Base-by-base conservation (phyloP, 139 green algal genomes). In the Chlorella sp. region DNA sequence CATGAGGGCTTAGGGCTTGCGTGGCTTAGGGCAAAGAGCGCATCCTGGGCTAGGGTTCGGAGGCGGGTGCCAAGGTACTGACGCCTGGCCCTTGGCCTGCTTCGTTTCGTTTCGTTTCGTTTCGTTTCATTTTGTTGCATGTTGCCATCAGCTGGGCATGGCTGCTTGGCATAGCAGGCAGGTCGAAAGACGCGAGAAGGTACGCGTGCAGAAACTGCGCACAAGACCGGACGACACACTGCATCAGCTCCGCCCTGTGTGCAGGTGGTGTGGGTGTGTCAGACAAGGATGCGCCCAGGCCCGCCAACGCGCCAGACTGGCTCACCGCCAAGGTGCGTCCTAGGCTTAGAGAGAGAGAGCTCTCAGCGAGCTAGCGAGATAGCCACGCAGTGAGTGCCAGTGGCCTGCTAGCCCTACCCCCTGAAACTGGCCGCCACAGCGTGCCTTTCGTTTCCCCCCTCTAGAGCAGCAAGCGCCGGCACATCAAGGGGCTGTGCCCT, bases 241-340 rank as follows among this genome's bases (percentile, higher is more conserved):
- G n/a, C n/a, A n/a, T n/a, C n/a, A n/a, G 42, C 17, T 55, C 42
- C 23, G n/a, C n/a, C 20, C 59, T 10, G 4, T 30, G 23, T 64
- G 59, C 62, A 68, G 62, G 62, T 35, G 62, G 62, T 26, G 32
- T 70, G 33, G 31, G 64, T 29, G 33, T 70, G 32, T 5, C 32
- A 34, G 64, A 78, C 27, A 73, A 73, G 49, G 65, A 75, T 14
- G 67, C 72, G n/a, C 29, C 49, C 2, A 31, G 34, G 31, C 73
- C 65, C 27, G 31, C 36, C 3, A 3, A 32, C 35, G 30, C 36
- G 55, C 42, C 42, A 24, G 72, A 80, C n/a, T 87, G 81, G 81
- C 49, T 87, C n/a, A 75, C 49, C 14, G 67, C 74, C 34, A 88
- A 88, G 75, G 42, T 55, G 42, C 10, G 42, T 55, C 10, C 17